These are phyloP conservation scores for Persicaria tinctoria DNA, from an alignment of 148 eudicot genomes.

Conservation along the genomic window DNA sequence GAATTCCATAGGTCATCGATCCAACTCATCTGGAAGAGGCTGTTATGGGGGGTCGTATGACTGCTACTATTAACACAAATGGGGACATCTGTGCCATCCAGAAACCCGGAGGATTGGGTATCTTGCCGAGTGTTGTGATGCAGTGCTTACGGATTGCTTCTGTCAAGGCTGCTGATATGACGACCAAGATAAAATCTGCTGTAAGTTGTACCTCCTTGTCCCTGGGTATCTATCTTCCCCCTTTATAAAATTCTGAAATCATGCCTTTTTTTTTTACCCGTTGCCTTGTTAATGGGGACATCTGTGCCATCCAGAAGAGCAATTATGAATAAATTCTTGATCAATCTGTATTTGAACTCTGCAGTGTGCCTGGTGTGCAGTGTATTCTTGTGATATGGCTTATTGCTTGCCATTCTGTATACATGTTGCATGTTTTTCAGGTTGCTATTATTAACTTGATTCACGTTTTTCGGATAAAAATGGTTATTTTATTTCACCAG, in stretches of 20 bases:
- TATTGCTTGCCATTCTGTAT: background rate
- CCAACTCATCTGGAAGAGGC: constrained; percentile 83
- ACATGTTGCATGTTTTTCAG: background rate
- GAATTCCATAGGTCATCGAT: constrained; percentile 56
- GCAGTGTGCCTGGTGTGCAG: background rate
- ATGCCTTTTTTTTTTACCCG: background rate
- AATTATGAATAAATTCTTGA: background rate
- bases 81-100: constrained; percentile 91
- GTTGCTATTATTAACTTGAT: background rate
- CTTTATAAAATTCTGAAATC: background rate
- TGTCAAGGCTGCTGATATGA: constrained; percentile 72
- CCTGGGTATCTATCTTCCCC: background rate
- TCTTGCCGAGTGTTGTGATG: constrained; percentile 53
- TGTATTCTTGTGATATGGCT: background rate
- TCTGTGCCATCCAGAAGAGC: background rate
- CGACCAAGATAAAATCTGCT: constrained; percentile 55
- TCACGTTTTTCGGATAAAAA: background rate
- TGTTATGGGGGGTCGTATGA: constrained; percentile 72
- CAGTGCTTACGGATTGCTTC: constrained; percentile 81
- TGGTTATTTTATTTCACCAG: constrained; percentile 18
- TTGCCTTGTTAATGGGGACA: too few species aligned
- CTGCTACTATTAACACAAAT: constrained; percentile 63
- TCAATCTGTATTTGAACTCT: background rate
- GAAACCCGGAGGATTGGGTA: constrained; percentile 82
- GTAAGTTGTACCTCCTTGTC: constrained; percentile 34